Percentiles rank a stretch among this genome's conserved stretches.
Conservation (phyloP, 805 yeast genomes). For the Blastobotrys parvus region DNA sequence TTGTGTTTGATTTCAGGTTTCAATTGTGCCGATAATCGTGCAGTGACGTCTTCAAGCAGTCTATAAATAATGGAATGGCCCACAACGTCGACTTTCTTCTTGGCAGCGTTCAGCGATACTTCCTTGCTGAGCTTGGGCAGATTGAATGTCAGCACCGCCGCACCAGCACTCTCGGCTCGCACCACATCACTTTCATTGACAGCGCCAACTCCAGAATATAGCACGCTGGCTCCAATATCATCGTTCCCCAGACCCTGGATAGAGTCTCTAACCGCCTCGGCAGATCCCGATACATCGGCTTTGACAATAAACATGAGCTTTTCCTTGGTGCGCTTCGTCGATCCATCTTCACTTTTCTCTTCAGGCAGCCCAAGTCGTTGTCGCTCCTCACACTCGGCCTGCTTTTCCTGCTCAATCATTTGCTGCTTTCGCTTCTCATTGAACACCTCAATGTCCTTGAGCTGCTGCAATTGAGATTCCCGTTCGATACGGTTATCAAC, state of each 20-base stretch:
- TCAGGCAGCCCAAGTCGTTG: slow-evolving; percentile 48
- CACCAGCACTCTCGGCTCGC: slow-evolving; percentile 61
- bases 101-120: slow-evolving; percentile 48
- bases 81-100: slow-evolving; percentile 46
- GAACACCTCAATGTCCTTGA: slow-evolving; percentile 57
- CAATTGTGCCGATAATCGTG: slow-evolving; percentile 48
- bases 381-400: slow-evolving; percentile 48
- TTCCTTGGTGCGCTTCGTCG: slow-evolving; percentile 18
- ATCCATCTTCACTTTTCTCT: slow-evolving; percentile 29
- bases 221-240: slow-evolving; percentile 62
- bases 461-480: slow-evolving; percentile 45
- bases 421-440: slow-evolving; percentile 56
- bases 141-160: slow-evolving; percentile 74
- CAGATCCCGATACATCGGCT: slow-evolving; percentile 91
- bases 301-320: slow-evolving; percentile 53
- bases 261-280: slow-evolving; percentile 84
- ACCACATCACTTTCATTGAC: slow-evolving; percentile 61
- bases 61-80: slow-evolving; percentile 79
- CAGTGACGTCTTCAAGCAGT: slow-evolving; percentile 75
- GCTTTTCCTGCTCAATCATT: slow-evolving; percentile 40
- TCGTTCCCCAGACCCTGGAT: slow-evolving; percentile 79
- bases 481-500: slow-evolving; percentile 54
- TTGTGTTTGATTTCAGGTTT: slow-evolving; percentile 61
- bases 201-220: slow-evolving; percentile 70
- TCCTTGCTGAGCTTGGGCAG: slow-evolving; percentile 58